phyloP scores from a whole-genome alignment of 1,284 basidiomycete genomes.

The Cutaneotrichosporon dermatis region DNA sequence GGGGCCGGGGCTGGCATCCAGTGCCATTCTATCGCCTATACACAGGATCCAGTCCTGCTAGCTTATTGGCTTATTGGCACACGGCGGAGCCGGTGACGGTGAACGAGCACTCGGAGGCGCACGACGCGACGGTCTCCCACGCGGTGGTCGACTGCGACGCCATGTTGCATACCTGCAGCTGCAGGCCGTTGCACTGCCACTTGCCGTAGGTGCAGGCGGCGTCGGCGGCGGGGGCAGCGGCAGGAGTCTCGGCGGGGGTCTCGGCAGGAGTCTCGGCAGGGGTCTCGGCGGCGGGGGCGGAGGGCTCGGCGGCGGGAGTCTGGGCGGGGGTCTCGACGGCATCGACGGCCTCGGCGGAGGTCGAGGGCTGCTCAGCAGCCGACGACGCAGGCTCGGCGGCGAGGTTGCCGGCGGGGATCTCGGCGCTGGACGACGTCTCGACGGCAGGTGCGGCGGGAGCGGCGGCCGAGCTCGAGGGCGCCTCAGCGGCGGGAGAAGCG shows the following conservation, averaged over 20 bases:
- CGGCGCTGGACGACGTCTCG: neutral
- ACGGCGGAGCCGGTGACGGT: conserved; percentile 2
- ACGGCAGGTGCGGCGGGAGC: neutral
- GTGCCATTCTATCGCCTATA: too few relatives aligned
- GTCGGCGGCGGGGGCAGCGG: conserved; percentile 1
- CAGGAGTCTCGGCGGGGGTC: neutral
- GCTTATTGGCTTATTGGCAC: conserved; percentile 1
- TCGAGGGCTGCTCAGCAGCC: neutral
- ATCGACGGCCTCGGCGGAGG: conserved; percentile 1
- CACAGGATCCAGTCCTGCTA: neutral
- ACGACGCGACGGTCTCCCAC: conserved; percentile 15
- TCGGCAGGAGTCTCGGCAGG: neutral
- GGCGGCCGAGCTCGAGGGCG: neutral
- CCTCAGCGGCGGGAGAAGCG: conserved; percentile 1
- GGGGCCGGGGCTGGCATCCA: too few relatives aligned
- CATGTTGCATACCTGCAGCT: conserved; percentile 32
- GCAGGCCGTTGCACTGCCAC: conserved; percentile 29
- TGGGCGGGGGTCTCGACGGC: conserved; percentile 3
- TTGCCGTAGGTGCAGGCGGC: conserved; percentile 26
- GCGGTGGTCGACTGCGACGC: conserved; percentile 9
- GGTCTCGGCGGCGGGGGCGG: neutral
- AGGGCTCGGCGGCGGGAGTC: neutral
- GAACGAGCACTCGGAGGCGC: conserved; percentile 12
- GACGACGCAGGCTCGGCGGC: conserved; percentile 4
- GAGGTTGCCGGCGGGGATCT: neutral